A percentile compares a stretch with the other conserved stretches of the same genome.
Conservation (phyloP, 2,329 filamentous ascomycete species). For the Trichoderma asperellum region DNA sequence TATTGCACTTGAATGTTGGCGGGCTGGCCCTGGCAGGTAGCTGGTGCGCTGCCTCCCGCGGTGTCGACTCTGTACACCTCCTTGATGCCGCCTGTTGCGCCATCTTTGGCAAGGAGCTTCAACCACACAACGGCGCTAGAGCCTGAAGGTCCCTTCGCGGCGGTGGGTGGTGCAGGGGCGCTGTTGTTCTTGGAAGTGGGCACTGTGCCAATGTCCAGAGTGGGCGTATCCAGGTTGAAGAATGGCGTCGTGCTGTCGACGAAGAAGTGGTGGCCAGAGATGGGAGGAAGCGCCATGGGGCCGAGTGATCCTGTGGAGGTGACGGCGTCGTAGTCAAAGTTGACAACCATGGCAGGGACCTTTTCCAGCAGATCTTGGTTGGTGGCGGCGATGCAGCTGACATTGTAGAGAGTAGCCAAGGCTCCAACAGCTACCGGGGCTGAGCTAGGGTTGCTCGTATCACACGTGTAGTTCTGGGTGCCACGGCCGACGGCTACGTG, state of each 20-base stretch:
- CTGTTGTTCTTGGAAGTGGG: slow-evolving; percentile 65
- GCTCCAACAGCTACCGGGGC: slow-evolving; percentile 72
- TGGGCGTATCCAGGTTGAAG: slow-evolving; percentile 73
- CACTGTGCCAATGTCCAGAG: slow-evolving; percentile 59
- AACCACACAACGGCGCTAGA: slow-evolving; percentile 80
- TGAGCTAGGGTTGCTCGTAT: slow-evolving; percentile 60
- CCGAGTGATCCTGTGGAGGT: slow-evolving; percentile 47
- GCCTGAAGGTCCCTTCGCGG: slow-evolving; percentile 63
- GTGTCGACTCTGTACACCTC: slow-evolving; percentile 86
- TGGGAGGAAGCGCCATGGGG: slow-evolving; percentile 61
- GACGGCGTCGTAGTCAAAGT: slow-evolving; percentile 56
- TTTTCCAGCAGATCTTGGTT: slow-evolving; percentile 68
- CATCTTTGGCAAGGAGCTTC: slow-evolving; percentile 61
- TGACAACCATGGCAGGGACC: slow-evolving; percentile 69
- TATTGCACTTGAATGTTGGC: slow-evolving; percentile 76
- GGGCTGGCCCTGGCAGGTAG: slow-evolving; percentile 69
- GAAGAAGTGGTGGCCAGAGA: slow-evolving; percentile 85
- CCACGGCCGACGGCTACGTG: slow-evolving; percentile 87
- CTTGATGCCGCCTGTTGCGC: slow-evolving; percentile 64
- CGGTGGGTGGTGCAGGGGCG: slow-evolving; percentile 64
- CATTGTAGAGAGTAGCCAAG: slow-evolving; percentile 84
- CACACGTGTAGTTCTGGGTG: slow-evolving; percentile 93
- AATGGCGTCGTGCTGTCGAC: slow-evolving; percentile 69
- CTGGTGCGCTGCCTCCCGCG: slow-evolving; percentile 76
- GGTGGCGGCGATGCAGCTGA: slow-evolving; percentile 73